Evolutionary conservation across 139 green algal genomes (phyloP).

Genomic region (Spirogloea muscicola): DNA sequence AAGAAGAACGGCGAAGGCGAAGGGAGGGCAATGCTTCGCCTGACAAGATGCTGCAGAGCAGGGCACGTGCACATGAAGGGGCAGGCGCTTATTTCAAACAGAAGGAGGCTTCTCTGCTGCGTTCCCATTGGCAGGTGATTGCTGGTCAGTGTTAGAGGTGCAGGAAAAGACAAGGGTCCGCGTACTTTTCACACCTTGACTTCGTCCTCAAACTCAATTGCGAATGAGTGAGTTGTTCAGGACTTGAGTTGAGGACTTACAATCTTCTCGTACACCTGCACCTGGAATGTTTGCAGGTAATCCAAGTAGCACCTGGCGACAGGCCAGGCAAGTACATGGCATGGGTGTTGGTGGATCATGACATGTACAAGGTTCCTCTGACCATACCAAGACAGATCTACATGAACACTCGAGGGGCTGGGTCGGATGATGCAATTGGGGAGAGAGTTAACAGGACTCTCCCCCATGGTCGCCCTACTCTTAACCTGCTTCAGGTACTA

Average conservation of each 20-base stretch:
- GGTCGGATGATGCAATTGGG: background rate
- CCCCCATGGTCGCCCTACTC: constrained; percentile 51
- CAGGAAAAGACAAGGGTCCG: too few species aligned
- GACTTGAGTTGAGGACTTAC: too few species aligned
- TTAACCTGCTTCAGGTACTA: constrained; percentile 64
- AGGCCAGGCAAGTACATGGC: constrained; percentile 49
- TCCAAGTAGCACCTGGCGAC: constrained; percentile 64
- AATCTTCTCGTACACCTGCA: too few species aligned
- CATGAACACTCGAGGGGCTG: constrained; percentile 20
- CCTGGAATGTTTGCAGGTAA: too few species aligned
- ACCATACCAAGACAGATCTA: constrained; percentile 27
- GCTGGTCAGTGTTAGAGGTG: too few species aligned
- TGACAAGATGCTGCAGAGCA: too few species aligned
- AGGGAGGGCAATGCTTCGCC: too few species aligned
- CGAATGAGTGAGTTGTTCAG: too few species aligned
- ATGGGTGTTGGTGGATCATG: constrained; percentile 35
- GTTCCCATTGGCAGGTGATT: constrained; percentile 40
- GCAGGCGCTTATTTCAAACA: constrained; percentile 36
- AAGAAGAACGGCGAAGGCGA: too few species aligned
- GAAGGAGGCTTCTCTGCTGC: constrained; percentile 29
- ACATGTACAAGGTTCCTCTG: constrained; percentile 23
- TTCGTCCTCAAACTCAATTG: too few species aligned
- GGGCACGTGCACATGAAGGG: too few species aligned
- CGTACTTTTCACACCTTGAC: too few species aligned
- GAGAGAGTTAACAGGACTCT: constrained; percentile 50